These are phyloP conservation scores for Serendipita sp. DNA, from an alignment of 768 basidiomycete species.

Conservation along the genomic window DNA sequence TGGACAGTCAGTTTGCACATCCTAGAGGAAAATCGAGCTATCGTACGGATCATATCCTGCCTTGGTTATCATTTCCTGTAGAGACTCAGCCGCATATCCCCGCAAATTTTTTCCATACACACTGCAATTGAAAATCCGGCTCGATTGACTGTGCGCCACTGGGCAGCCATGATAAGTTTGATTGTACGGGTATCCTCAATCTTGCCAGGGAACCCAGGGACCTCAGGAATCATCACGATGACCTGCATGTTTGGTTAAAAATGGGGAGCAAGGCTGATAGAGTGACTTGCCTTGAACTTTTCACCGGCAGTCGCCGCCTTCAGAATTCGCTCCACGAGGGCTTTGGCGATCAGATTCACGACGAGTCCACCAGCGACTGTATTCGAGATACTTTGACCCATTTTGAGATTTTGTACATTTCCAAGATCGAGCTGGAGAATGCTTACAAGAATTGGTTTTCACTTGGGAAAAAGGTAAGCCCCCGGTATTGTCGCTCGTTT, in stretches of 20 bases:
- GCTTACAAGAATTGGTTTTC: conserved; percentile 81
- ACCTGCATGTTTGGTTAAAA: conserved; percentile 31
- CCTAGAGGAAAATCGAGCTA: neutral
- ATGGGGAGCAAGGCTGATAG: neutral
- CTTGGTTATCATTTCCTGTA: conserved; percentile 57
- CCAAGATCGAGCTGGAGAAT: neutral
- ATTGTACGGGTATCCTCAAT: conserved; percentile 46
- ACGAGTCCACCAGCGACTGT: conserved; percentile 49
- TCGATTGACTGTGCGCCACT: conserved; percentile 64
- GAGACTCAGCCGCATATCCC: neutral
- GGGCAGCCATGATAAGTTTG: conserved; percentile 76
- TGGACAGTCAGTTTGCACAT: neutral
- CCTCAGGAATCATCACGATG: conserved; percentile 76
- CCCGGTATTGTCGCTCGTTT: too few relatives aligned
- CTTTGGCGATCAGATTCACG: conserved; percentile 66
- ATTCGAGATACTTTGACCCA: conserved; percentile 49
- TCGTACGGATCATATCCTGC: conserved; percentile 66
- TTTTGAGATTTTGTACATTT: conserved; percentile 4
- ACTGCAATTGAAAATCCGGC: conserved; percentile 55
- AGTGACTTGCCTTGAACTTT: conserved; percentile 52
- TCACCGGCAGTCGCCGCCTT: conserved; percentile 48
- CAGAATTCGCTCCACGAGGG: conserved; percentile 72
- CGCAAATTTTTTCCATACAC: neutral
- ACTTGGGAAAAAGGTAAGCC: conserved; percentile 8
- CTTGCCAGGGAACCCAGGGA: conserved; percentile 80